A percentile compares a stretch with the other conserved stretches of the same genome.
Evolutionary conservation across 352 stramenopile species (phyloP).

Genomic region (Globisporangium takayamanum): DNA sequence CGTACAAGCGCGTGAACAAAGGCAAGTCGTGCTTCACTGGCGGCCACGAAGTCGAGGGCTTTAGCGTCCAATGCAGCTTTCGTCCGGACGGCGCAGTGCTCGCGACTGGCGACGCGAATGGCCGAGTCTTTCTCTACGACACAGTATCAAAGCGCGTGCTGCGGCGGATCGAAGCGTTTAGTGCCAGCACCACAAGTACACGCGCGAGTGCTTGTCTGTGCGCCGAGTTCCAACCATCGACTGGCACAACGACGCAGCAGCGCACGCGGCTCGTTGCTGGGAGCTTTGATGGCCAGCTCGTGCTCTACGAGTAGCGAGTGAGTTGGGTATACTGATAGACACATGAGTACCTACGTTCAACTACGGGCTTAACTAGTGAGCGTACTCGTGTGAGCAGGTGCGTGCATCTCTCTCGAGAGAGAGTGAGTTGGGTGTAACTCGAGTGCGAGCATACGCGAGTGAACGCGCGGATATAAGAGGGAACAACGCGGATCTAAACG

Average conservation of each 20-base stretch:
- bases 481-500: too few species aligned
- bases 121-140: conserved; percentile 42
- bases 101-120: conserved; percentile 38
- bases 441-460: neutral
- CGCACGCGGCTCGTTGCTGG: conserved; percentile 19
- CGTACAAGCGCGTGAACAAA: conserved; percentile 45
- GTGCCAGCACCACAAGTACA: neutral
- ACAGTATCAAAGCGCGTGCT: conserved; percentile 16
- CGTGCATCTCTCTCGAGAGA: too few species aligned
- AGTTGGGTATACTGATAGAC: too few species aligned
- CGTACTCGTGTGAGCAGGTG: too few species aligned
- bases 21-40: conserved; percentile 15
- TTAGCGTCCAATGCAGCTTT: conserved; percentile 47
- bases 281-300: conserved; percentile 20
- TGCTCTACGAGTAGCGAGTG: conserved; percentile 4
- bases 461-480: neutral
- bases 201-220: conserved; percentile 19
- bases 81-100: conserved; percentile 32
- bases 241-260: neutral
- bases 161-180: conserved; percentile 19
- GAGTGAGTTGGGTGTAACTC: too few species aligned
- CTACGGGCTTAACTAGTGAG: too few species aligned
- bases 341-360: too few species aligned
- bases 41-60: conserved; percentile 37
- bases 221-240: conserved; percentile 24